A percentile compares a stretch with the other conserved stretches of the same genome.
phyloP scores from a whole-genome alignment of 2,329 filamentous ascomycete genomes.

The Clarireedia sp. region DNA sequence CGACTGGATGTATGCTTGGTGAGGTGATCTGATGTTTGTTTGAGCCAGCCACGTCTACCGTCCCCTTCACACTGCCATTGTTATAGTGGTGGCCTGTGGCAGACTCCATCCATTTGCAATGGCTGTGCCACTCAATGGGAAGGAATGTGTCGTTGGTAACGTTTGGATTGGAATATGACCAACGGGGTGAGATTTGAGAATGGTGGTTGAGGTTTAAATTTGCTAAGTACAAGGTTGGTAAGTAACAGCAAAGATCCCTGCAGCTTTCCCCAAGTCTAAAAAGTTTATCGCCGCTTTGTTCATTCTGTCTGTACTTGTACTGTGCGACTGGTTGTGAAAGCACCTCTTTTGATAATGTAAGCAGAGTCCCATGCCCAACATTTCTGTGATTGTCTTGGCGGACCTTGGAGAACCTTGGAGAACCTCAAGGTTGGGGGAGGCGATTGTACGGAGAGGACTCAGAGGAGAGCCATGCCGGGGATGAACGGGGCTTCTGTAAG shows the following conservation, averaged over 20 bases:
- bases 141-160: not conserved
- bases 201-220: not conserved
- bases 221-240: not conserved
- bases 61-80: conserved; percentile 13
- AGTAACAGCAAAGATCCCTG: not conserved
- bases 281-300: not conserved
- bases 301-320: not conserved
- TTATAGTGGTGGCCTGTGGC: conserved; percentile 11
- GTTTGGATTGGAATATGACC: not conserved
- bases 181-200: not conserved
- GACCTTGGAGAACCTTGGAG: too few species aligned
- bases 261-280: conserved; percentile 1
- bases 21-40: conserved; percentile 1
- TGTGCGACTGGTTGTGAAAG: not conserved
- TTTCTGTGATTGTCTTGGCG: too few species aligned
- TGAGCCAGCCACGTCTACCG: conserved; percentile 2
- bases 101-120: conserved; percentile 24
- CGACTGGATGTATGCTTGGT: not conserved
- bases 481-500: too few species aligned
- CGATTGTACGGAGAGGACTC: too few species aligned
- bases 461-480: too few species aligned
- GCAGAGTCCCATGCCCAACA: too few species aligned
- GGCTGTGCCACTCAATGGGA: conserved; percentile 7
- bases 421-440: too few species aligned
- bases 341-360: too few species aligned